Base-by-base conservation (phyloP, 208 protist species). In the Zelonia costaricensis region DNA sequence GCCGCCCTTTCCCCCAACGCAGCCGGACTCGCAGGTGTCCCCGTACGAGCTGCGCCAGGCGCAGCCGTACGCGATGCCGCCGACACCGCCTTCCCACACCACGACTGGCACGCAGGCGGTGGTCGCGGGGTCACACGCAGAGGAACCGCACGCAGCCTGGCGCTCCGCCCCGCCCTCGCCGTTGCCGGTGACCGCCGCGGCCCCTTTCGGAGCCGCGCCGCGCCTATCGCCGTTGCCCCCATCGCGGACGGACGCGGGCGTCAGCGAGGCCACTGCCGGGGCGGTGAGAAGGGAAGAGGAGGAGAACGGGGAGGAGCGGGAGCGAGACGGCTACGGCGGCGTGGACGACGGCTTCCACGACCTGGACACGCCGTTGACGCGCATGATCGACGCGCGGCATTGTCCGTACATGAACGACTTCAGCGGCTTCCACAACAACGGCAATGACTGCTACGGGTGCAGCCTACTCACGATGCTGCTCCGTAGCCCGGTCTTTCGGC, bases 391-490 rank as follows among this genome's bases (percentile, higher is more conserved):
- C 35, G 22, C 12, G 1, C 45, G 20, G 2, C 18, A 42, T 1
- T 56, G 27, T 49, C 46, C 47, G 4, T 49, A 38, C 51, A 18
- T 75, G 42, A 42, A 45, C 20, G 77, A 92, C 55, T 76, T 46
- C 46, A 92, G 85, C 57, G 88, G 88, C 33, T 94, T 94, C 58
- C 64, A 74, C 48, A 94, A 94, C 60, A 33, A 46, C 6, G 78
- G 81, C 38, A 91, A 89, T 56, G 79, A 90, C 69, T 94, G 88
- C 67, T 94, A 94, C 68, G 88, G 80, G 25, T 92, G 85, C 72
- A 91, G 85, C 42, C 76, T 92, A 16, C 58, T 94, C 38, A 91
- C 82, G 10, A 61, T 92, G 48, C 64, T 94, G 39, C 64, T 94
- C 38, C 85, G 83, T 7, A 87, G 72, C 58, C n/a, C 57, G 18